A percentile compares a stretch with the other conserved stretches of the same genome.
Conservation (phyloP, 371 early-diverging fungal species). For the Mucor ambiguus region DNA sequence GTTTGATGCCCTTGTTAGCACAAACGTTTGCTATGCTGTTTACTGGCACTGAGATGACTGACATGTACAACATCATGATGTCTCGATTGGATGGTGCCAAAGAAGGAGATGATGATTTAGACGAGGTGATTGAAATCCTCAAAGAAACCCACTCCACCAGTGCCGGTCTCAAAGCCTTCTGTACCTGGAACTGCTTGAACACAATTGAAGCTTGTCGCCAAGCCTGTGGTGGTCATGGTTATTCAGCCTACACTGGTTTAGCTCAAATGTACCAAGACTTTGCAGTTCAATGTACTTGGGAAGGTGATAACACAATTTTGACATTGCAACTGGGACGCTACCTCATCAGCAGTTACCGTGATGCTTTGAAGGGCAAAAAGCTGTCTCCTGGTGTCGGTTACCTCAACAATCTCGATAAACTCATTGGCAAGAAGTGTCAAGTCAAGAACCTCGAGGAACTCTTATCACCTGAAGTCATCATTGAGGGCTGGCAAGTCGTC, state of each 20-base stretch:
- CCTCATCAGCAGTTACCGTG: constrained; percentile 80
- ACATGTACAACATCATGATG: constrained; percentile 82
- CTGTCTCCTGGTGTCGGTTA: constrained; percentile 86
- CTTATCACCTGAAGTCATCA: constrained; percentile 63
- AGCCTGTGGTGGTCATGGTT: constrained; percentile 92
- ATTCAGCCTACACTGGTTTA: constrained; percentile 90
- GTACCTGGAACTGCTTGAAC: constrained; percentile 88
- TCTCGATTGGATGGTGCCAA: constrained; percentile 65
- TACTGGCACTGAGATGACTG: constrained; percentile 81
- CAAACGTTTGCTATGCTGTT: constrained; percentile 92
- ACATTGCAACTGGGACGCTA: constrained; percentile 92
- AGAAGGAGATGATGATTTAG: constrained; percentile 69
- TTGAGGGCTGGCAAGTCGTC: constrained; percentile 85
- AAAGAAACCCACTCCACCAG: constrained; percentile 93
- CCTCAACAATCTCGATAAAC: constrained; percentile 60
- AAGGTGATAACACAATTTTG: constrained; percentile 90
- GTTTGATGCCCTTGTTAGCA: constrained; percentile 88
- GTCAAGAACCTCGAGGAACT: constrained; percentile 62
- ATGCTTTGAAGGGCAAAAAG: constrained; percentile 74
- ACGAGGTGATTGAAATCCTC: constrained; percentile 71
- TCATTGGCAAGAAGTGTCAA: constrained; percentile 58
- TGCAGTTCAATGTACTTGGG: constrained; percentile 95
- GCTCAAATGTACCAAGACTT: constrained; percentile 87
- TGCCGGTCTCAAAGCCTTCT: constrained; percentile 94
- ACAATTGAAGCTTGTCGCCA: constrained; percentile 92